Conservation (phyloP, 2,329 filamentous ascomycete species). For the Dryadomyces quercus-mongolicae region DNA sequence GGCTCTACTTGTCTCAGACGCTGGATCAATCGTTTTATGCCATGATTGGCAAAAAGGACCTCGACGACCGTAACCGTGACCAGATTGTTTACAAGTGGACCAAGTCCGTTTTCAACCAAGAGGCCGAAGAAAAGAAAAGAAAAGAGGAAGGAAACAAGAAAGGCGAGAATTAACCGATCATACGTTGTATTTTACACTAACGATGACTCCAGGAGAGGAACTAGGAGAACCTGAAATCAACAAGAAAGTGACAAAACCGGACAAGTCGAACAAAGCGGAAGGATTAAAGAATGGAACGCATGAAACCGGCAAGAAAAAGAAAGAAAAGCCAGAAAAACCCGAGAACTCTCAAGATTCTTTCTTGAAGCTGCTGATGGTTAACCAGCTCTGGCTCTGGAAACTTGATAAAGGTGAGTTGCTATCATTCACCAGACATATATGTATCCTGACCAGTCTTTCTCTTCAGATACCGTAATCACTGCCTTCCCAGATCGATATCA, state of each 20-base stretch:
- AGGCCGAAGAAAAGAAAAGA: too few relatives aligned
- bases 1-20: neutral
- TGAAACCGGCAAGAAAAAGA: neutral
- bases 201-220: too few relatives aligned
- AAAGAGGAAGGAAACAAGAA: neutral
- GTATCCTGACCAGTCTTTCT: too few relatives aligned
- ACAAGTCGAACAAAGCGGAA: too few relatives aligned
- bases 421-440: too few relatives aligned
- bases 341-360: neutral
- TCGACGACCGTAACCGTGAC: neutral
- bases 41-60: neutral
- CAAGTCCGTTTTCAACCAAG: too few relatives aligned
- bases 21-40: neutral
- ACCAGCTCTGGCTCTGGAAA: constrained; percentile 4
- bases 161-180: too few relatives aligned
- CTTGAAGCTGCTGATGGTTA: neutral
- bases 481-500: neutral
- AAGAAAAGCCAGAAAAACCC: neutral
- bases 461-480: neutral
- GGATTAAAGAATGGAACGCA: too few relatives aligned
- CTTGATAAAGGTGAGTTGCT: neutral
- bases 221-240: too few relatives aligned
- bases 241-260: too few relatives aligned
- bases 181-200: too few relatives aligned
- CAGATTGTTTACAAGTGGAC: constrained; percentile 1